A percentile compares a stretch with the other conserved stretches of the same genome.
Conservation (phyloP, 2,329 filamentous ascomycete species). For the Apiospora hydei region DNA sequence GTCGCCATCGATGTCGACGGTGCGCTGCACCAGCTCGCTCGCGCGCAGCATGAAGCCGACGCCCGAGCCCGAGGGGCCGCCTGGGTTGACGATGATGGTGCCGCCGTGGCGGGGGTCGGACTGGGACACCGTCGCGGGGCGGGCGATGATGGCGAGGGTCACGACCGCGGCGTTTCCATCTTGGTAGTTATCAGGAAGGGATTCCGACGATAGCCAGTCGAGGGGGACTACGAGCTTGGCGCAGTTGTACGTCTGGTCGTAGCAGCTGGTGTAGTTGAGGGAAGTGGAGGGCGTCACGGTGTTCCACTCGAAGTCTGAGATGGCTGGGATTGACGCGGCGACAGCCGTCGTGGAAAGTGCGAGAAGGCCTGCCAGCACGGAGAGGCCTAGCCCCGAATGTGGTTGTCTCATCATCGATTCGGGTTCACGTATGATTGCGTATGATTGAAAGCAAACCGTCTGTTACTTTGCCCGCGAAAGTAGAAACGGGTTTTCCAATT, state of each 20-base stretch:
- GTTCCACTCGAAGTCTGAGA: slow-evolving; percentile 16
- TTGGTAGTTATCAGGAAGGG: not conserved
- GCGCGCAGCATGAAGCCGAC: slow-evolving; percentile 38
- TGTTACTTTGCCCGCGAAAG: not conserved
- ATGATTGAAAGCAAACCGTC: not conserved
- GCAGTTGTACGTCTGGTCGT: slow-evolving; percentile 8
- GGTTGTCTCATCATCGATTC: not conserved
- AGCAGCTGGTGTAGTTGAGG: slow-evolving; percentile 24
- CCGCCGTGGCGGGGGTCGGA: slow-evolving; percentile 9
- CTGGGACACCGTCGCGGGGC: slow-evolving; percentile 30
- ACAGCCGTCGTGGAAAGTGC: too few species aligned
- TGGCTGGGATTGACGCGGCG: not conserved
- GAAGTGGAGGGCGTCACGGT: slow-evolving; percentile 15
- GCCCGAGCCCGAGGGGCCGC: slow-evolving; percentile 55
- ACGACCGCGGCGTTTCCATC: not conserved
- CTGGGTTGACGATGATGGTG: slow-evolving; percentile 53
- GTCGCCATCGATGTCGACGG: slow-evolving; percentile 40
- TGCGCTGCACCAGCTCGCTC: slow-evolving; percentile 42
- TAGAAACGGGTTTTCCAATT: not conserved
- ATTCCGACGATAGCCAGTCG: slow-evolving; percentile 21
- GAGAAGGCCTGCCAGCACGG: not conserved
- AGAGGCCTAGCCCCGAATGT: not conserved
- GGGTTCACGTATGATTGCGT: not conserved
- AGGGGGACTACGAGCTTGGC: slow-evolving; percentile 23
- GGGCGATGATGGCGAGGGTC: slow-evolving; percentile 33